Evolutionary conservation across 73 alveolate species (phyloP), one percentile per base, ranked within the genome.

Genomic region (Effrenium voratum): DNA sequence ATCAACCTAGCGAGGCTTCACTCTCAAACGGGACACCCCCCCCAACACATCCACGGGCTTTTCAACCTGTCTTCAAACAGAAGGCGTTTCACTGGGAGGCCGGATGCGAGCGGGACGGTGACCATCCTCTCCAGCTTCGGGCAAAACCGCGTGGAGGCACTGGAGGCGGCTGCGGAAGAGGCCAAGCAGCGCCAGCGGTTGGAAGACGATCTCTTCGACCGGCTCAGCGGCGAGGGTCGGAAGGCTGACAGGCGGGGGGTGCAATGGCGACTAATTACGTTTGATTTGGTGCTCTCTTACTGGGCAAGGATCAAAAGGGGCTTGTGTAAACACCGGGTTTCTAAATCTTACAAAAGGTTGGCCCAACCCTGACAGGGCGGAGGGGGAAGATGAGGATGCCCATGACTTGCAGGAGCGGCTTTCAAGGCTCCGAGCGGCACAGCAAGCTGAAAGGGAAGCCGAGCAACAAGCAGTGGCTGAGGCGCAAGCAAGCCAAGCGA

Each of bases 401-500:
- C 24, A 24, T 24, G 88, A 77, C 5, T 38, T 77, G 28, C 60
- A 45, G 30, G 66, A 43, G 43, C 43, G 88, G 26, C 66, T 77
- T 43, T 38, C 88, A 4, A 59, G 88, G 6, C 32, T 77, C 32
- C 43, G 88, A 44, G 88, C 88, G 8, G 41, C 30, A 2, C 88
- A 45, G 30, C 66, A 59, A 28, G 88, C 43, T 24, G 66, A 77
- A 32, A 44, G 88, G 88, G 88, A 77, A 45, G 45, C 43, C 43
- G 68, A 77, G 88, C 66, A 77, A 63, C 66, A 44, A 43, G 88
- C 38, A 24, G 45, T 63, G 26, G 66, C 45, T 13, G 88, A 59
- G 30, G 88, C 88, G 43, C 88, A 77, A 77, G 45, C 66, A 28
- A 77, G 88, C 44, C 88, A 77, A 28, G 88, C 88, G 13, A 77